Percentiles rank a stretch among this genome's conserved stretches.
phyloP scores from a whole-genome alignment of 1,284 basidiomycete species.

The Naganishia albida region DNA sequence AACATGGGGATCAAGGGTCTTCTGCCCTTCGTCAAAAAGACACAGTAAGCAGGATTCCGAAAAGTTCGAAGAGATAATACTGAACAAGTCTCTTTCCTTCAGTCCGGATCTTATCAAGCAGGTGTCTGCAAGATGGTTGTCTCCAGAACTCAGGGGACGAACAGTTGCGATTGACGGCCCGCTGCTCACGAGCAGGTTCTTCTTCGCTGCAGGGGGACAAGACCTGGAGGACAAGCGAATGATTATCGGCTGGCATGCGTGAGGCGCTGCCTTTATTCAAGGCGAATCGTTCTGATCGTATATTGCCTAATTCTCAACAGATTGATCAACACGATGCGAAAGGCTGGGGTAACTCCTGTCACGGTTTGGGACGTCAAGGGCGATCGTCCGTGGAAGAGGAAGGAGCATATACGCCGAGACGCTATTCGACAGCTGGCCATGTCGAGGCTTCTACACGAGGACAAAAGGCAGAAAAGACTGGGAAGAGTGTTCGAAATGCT shows the following conservation, averaged over 20 bases:
- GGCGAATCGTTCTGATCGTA: too few relatives aligned
- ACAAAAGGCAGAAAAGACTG: conserved; percentile 38
- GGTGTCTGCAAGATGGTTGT: conserved; percentile 43
- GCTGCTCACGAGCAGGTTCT: conserved; percentile 50
- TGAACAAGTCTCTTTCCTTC: neutral
- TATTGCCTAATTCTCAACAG: conserved; percentile 33
- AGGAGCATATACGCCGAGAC: conserved; percentile 41
- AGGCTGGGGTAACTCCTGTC: conserved; percentile 44
- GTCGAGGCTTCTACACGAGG: conserved; percentile 45
- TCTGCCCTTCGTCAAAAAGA: conserved; percentile 43
- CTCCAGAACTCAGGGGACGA: conserved; percentile 43
- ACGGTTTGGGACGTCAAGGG: conserved; percentile 52
- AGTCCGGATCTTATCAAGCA: conserved; percentile 43
- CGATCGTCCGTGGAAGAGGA: conserved; percentile 50
- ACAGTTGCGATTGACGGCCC: conserved; percentile 53
- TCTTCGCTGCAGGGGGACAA: conserved; percentile 42
- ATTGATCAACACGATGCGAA: conserved; percentile 46
- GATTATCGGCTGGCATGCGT: conserved; percentile 52
- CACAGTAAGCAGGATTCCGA: conserved; percentile 38
- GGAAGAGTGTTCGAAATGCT: conserved; percentile 28
- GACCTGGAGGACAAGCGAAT: conserved; percentile 40
- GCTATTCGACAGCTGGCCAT: conserved; percentile 36
- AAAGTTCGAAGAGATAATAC: neutral
- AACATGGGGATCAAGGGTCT: conserved; percentile 50
- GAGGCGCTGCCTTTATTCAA: conserved; percentile 26